A percentile compares a stretch with the other conserved stretches of the same genome.
phyloP scores from a whole-genome alignment of 2,329 filamentous ascomycete genomes.

The Ophiostoma triangulosporum region DNA sequence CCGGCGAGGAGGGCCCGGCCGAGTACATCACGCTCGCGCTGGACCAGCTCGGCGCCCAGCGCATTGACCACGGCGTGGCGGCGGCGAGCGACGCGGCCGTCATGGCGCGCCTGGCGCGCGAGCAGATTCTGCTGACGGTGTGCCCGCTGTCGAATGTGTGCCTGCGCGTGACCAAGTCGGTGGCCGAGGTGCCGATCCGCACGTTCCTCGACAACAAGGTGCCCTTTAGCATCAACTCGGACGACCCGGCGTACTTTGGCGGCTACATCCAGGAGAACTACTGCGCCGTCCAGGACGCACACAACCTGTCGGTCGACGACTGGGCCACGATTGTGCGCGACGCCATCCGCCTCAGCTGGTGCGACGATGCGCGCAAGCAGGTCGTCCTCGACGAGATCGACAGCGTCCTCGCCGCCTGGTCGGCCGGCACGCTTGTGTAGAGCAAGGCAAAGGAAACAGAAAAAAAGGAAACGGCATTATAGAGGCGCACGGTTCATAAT shows the following conservation, averaged over 20 bases:
- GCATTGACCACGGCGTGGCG: conserved; percentile 65
- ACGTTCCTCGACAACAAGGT: conserved; percentile 50
- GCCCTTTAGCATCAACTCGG: conserved; percentile 58
- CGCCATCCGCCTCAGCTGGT: conserved; percentile 58
- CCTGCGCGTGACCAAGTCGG: conserved; percentile 38
- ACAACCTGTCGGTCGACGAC: conserved; percentile 46
- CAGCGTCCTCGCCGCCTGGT: conserved; percentile 18
- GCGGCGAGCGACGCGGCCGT: conserved; percentile 46
- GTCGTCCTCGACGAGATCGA: conserved; percentile 38
- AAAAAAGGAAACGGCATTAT: not conserved
- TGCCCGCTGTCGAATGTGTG: conserved; percentile 64
- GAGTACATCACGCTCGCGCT: conserved; percentile 52
- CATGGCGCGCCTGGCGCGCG: conserved; percentile 41
- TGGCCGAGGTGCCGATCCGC: conserved; percentile 47
- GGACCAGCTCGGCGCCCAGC: conserved; percentile 44
- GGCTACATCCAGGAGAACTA: conserved; percentile 65
- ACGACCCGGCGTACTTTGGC: conserved; percentile 65
- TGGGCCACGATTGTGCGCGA: conserved; percentile 52
- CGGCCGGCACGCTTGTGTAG: conserved; percentile 6
- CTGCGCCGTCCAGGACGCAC: conserved; percentile 60
- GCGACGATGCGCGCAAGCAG: conserved; percentile 45
- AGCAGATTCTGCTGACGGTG: conserved; percentile 50
- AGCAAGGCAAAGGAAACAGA: not conserved
- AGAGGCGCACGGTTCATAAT: not conserved
- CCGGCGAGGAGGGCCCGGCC: conserved; percentile 60